Conservation (phyloP, 768 basidiomycete species). For the Dentipellis fragilis region DNA sequence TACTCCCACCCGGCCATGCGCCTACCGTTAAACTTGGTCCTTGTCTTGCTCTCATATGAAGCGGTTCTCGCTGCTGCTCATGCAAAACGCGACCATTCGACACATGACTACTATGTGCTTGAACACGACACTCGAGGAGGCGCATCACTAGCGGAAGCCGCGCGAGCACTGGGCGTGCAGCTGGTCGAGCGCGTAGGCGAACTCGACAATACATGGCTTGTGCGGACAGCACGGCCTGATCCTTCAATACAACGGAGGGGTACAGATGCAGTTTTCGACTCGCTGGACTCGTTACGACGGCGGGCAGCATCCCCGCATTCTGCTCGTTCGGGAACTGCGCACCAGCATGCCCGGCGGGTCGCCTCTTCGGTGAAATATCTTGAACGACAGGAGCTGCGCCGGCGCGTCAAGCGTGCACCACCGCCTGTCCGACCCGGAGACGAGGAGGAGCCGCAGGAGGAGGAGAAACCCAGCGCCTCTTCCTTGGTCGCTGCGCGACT, state of each 20-base stretch:
- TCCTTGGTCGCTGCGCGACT: slow-evolving; percentile 47
- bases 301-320: slow-evolving; percentile 15
- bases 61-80: slow-evolving; percentile 26
- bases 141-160: slow-evolving; percentile 51
- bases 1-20: slow-evolving; percentile 6
- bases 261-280: slow-evolving; percentile 39
- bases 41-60: slow-evolving; percentile 20
- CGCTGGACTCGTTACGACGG: slow-evolving; percentile 34
- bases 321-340: slow-evolving; percentile 29
- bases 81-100: slow-evolving; percentile 43
- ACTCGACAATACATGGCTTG: slow-evolving; percentile 73
- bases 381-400: slow-evolving; percentile 52
- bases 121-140: slow-evolving; percentile 47
- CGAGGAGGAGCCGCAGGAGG: slow-evolving; percentile 15
- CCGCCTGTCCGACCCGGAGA: slow-evolving; percentile 35
- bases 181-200: slow-evolving; percentile 85
- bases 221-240: slow-evolving; percentile 42
- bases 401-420: slow-evolving; percentile 66
- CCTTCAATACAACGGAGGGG: slow-evolving; percentile 21
- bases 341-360: slow-evolving; percentile 29
- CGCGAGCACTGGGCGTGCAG: slow-evolving; percentile 60
- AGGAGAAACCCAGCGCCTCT: slow-evolving; percentile 21
- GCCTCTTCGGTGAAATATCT: slow-evolving; percentile 52
- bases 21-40: slow-evolving; percentile 17
- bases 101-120: slow-evolving; percentile 77